These are phyloP conservation scores for Garcia nutans DNA, from an alignment of 345 rosid genomes.

Conservation along the genomic window DNA sequence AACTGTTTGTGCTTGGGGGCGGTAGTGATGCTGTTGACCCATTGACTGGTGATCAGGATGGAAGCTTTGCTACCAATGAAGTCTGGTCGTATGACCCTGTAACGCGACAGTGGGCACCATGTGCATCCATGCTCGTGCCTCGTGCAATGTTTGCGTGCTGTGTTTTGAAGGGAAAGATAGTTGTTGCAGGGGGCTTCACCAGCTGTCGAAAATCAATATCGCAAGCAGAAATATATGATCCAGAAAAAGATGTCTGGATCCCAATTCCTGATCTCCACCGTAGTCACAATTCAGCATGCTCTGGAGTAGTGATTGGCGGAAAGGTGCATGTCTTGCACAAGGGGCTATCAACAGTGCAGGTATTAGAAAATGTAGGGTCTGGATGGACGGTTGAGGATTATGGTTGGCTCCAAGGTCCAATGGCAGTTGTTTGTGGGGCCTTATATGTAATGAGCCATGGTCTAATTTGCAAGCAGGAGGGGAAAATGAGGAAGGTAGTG, in stretches of 20 bases:
- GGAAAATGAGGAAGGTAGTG: constrained; percentile 49
- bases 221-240: constrained; percentile 91
- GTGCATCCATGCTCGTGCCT: constrained; percentile 84
- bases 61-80: constrained; percentile 86
- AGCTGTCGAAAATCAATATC: constrained; percentile 85
- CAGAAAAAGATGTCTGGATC: constrained; percentile 70
- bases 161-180: constrained; percentile 72
- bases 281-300: constrained; percentile 86
- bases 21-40: constrained; percentile 96
- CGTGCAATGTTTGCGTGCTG: constrained; percentile 98
- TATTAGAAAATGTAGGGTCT: constrained; percentile 53
- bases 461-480: constrained; percentile 56
- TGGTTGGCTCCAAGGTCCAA: constrained; percentile 87
- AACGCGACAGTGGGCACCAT: constrained; percentile 58
- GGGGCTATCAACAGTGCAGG: constrained; percentile 85
- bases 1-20: constrained; percentile 87
- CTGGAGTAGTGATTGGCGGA: constrained; percentile 68
- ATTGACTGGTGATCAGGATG: constrained; percentile 87
- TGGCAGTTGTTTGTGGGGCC: constrained; percentile 71
- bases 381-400: constrained; percentile 80
- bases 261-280: constrained; percentile 81
- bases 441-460: constrained; percentile 73
- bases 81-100: constrained; percentile 93
- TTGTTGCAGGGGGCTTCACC: constrained; percentile 94
- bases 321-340: constrained; percentile 82